Conservation (phyloP, 2,329 filamentous ascomycete genomes). For the Phaeosphaeria sp. region DNA sequence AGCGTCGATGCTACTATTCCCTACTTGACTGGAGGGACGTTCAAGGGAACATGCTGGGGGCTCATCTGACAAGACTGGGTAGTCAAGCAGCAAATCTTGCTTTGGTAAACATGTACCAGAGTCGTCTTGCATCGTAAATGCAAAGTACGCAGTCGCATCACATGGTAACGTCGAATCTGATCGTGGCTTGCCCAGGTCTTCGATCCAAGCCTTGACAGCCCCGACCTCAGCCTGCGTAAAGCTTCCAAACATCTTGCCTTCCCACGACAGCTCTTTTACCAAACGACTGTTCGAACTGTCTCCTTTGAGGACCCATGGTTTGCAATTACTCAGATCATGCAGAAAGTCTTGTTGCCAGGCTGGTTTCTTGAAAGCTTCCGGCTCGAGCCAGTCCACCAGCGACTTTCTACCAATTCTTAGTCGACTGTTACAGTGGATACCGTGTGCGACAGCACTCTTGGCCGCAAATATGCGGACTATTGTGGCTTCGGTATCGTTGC, state of each 20-base stretch:
- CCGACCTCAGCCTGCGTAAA: slow-evolving; percentile 55
- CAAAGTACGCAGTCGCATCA: slow-evolving; percentile 25
- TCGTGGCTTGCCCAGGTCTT: slow-evolving; percentile 29
- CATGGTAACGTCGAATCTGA: background rate
- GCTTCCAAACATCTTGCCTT: slow-evolving; percentile 58
- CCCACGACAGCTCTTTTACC: slow-evolving; percentile 53
- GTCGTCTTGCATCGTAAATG: slow-evolving; percentile 19
- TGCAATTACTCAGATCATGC: slow-evolving; percentile 41
- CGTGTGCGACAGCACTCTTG: slow-evolving; percentile 49
- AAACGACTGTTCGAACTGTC: slow-evolving; percentile 50
- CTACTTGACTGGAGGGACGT: background rate
- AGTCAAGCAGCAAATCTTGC: slow-evolving; percentile 11
- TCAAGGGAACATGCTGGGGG: background rate
- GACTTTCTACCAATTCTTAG: slow-evolving; percentile 48
- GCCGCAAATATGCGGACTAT: slow-evolving; percentile 43
- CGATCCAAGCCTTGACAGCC: slow-evolving; percentile 50
- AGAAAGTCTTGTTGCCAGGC: slow-evolving; percentile 48
- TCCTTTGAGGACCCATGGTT: slow-evolving; percentile 53
- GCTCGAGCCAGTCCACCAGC: slow-evolving; percentile 53
- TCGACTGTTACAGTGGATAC: slow-evolving; percentile 51
- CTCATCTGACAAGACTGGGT: slow-evolving; percentile 12
- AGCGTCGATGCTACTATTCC: background rate
- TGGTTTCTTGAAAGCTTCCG: slow-evolving; percentile 32
- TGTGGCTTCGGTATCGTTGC: slow-evolving; percentile 15
- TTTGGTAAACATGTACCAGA: background rate